Evolutionary conservation across 768 basidiomycete species (phyloP), one percentile per base, ranked within the genome.

Genomic region (Macrocybe gigantea): DNA sequence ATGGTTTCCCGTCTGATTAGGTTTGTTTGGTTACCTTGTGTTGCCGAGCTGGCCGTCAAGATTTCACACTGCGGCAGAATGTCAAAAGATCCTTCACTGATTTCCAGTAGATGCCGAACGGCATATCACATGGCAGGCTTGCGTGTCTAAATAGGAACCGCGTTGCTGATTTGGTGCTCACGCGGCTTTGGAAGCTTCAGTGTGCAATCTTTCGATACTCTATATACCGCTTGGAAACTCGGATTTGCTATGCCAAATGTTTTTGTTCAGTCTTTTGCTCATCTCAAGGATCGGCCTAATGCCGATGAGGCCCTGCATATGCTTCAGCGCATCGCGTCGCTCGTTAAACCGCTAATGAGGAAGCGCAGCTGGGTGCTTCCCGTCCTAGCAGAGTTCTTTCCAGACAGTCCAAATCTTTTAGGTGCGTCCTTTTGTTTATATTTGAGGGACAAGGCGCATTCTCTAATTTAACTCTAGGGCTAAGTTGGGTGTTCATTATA

Each of bases 301-400:
- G 76, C 81, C 38, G 78, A 86, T 52, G 74, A 78, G 35, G 89
- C 91, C 12, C 71, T 90, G 38, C 62, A 71, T 11, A 70, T 88
- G 60, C 73, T 93, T 34, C 77, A 85, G 55, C 75, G 75, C 52
- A 73, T 89, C 31, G 83, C 85, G 0, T 82, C 83, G 1, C 73
- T 90, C 42, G 91, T 95, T 43, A 94, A 93, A 63, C 94, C 94
- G 6, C 92, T 97, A 54, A 96, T 96, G 93, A 73, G 83, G 49
- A 89, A 84, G 54, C 85, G 85, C 55, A 67, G 67, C 5, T 97
- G 93, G 93, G 72, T 76, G 29, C 70, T 92, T 29, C 85, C 88
- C 29, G 73, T 80, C 1, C 78, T 91, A n/a, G 70, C 82, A n/a
- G 89, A 95, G 64, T 93, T 94, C 73, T 91, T 88, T 56, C 92